Evolutionary conservation across 257 asterid genomes (phyloP), one percentile per base, ranked within the genome.

Genomic region (Solanum arcanum): DNA sequence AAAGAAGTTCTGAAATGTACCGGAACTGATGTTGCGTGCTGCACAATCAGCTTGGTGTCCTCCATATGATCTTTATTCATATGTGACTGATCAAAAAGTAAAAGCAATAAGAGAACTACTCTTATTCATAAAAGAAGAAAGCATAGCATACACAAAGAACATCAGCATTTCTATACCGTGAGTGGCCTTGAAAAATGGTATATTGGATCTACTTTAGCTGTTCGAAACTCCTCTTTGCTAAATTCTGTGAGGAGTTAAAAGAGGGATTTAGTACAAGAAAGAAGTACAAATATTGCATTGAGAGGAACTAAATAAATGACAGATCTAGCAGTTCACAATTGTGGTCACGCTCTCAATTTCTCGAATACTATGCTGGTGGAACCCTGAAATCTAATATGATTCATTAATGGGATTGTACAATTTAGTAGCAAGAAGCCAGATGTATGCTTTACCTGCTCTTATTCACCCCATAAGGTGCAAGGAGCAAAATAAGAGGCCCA

Each of bases 1-100:
- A 25, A 66, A 64, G 11, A 42, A 59, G 86, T 39, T 16, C 42
- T 86, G 83, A 42, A 87, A 64, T 44, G 92, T 94, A 97, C 99
- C 93, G 95, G 98, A 86, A 95, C 90, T 83, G 98, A 94, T 52
- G 98, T 92, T 83, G 94, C 89, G 86, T 94, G 95, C 90, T 92
- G 95, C 89, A 97, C 99, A 35, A 97, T 96, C 86, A 90, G 93
- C 92, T 92, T 97, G 83, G 99, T 96, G 73, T 96, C 99, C 85
- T 95, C 99, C 29, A 89, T 84, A 86, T 97, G 99, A 90, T 97
- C 99, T 92, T 94, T 92, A 90, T 97, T 97, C 99, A 97, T 97
- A 93, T 97, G 99, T 74, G 98, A 95, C 99, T 97, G 93, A 77
- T 81, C 78, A 60, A 59, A 47, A 86, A 87, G 47, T 82, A 46